Evolutionary conservation across 352 stramenopile genomes (phyloP), one percentile per base, ranked within the genome.

Genomic region (Globisporangium iwayamae): DNA sequence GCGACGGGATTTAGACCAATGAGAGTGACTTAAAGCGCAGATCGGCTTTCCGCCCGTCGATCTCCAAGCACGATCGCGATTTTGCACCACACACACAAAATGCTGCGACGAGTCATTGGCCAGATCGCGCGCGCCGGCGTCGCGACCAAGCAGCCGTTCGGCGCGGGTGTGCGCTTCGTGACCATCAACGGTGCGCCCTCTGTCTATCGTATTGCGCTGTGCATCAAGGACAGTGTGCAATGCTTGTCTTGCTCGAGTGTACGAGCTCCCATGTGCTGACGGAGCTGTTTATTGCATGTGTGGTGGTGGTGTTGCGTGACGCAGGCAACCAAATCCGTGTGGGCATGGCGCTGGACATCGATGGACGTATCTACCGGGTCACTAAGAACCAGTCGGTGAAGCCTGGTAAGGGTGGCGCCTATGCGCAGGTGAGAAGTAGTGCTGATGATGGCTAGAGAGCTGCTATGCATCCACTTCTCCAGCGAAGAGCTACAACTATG

Each of bases 371-470:
- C 71, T 95, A 92, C 67, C 85, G 85, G 59, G 85, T 93, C 48
- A 80, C 74, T 61, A 95, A 95, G 73, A 89, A 72, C 63, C 85
- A 95, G 70, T 79, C 91, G 59, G 85, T 94, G 28, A 95, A 95
- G 66, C 87, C 87, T 4, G 87, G 87, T 41, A 95, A 95, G 53
- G 87, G 87, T 3, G 87, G 83, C 53, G 87, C 87, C 1, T 95
- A 94, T 61, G 80, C 91, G 9, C 83, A 90, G 69, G 79, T 89
- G 60, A 13, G 62, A 16, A 39, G 6, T 10, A 11, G 41, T 18
- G 7, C 20, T 41, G 50, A 25, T 41, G n/a, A 14, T 41, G 4
- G 4, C 3, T 14, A 10, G 36, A 41, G 36, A 41, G 36, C 36
- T 41, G 25, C 25, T 28, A 28, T 28, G 25, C 25, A 28, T 28